A percentile compares a stretch with the other conserved stretches of the same genome.
Conservation (phyloP, 1,139 yeast species). For the Pneumocystis sp. region DNA sequence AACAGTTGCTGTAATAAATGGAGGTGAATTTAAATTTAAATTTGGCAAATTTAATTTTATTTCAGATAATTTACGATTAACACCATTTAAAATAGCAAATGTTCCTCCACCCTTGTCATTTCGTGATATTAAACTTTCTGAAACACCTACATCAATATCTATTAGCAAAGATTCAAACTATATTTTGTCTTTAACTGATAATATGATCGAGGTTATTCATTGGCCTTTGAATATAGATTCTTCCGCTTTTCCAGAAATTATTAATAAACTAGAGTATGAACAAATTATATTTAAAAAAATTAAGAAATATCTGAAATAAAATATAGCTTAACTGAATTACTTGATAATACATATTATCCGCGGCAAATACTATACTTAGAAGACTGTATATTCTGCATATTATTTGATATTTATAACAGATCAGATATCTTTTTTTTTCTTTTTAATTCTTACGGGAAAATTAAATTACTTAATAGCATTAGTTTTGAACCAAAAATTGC, state of each 20-base stretch:
- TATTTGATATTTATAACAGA: neutral
- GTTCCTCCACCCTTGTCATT: conserved; percentile 91
- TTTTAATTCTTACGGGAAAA: neutral
- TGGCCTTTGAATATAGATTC: conserved; percentile 1
- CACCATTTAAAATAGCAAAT: conserved; percentile 73
- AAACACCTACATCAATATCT: conserved; percentile 48
- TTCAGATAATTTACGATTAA: conserved; percentile 39
- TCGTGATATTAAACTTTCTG: conserved; percentile 44
- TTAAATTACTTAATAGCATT: neutral
- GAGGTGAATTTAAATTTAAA: conserved; percentile 21
- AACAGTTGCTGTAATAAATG: conserved; percentile 68
- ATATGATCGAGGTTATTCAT: conserved; percentile 1
- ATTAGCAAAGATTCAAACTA: conserved; percentile 44
- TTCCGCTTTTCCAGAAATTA: neutral
- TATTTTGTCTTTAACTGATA: conserved; percentile 32
- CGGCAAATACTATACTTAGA: neutral
- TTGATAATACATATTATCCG: neutral
- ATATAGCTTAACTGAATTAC: neutral
- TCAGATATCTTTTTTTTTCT: neutral
- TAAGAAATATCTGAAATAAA: neutral
- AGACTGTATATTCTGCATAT: neutral
- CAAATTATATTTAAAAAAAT: neutral
- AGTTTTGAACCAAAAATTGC: neutral
- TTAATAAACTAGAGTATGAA: neutral
- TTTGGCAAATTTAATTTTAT: neutral